Percentiles rank a stretch among this genome's conserved stretches.
phyloP scores from a whole-genome alignment of 257 asterid genomes.

The Solanum tacnaense region DNA sequence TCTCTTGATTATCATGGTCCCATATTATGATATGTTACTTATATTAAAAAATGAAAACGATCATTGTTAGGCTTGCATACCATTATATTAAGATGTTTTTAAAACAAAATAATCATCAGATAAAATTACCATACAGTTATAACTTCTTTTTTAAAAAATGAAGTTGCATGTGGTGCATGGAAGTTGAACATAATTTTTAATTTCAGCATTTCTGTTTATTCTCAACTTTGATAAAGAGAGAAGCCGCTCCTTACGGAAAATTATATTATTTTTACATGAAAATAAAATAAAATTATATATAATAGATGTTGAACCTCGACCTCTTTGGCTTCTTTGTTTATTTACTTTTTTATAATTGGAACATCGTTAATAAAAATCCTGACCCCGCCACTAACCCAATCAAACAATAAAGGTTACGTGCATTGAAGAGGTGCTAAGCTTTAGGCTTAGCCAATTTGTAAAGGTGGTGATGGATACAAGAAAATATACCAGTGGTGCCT shows the following conservation, averaged over 20 bases:
- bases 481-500: background rate
- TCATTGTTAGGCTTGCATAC: background rate
- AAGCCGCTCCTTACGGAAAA: too few species aligned
- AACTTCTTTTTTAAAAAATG: background rate
- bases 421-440: background rate
- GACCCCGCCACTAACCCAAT: background rate
- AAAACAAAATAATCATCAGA: background rate
- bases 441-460: background rate
- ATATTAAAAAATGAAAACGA: background rate
- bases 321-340: background rate
- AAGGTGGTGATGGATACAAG: background rate
- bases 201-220: background rate
- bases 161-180: background rate
- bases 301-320: background rate
- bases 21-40: background rate
- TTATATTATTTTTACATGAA: too few species aligned
- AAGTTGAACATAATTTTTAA: background rate
- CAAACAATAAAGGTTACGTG: background rate
- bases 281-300: too few species aligned
- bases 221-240: background rate
- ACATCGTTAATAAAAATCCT: too few species aligned
- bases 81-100: background rate
- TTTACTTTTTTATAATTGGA: too few species aligned
- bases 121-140: background rate
- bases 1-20: background rate